A percentile compares a stretch with the other conserved stretches of the same genome.
Evolutionary conservation across 148 eudicot genomes (phyloP).

Genomic region (Arbutus unedo): DNA sequence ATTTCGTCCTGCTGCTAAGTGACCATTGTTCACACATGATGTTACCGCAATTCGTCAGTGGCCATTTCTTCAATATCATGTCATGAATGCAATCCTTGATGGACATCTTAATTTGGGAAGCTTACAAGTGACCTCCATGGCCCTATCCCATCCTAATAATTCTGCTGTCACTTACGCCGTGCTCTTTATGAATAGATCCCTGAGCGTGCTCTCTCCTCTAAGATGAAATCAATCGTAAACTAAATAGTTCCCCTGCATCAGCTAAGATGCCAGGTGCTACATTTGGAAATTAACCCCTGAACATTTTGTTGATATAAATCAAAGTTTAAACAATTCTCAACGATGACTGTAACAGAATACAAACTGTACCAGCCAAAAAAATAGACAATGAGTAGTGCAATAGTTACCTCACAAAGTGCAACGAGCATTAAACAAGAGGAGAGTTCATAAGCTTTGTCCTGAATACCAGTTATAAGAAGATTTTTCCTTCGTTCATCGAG

Average conservation of each 20-base stretch:
- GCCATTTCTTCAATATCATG: not conserved
- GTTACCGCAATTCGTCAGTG: not conserved
- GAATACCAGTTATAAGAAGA: conserved; percentile 45
- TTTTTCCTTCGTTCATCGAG: conserved; percentile 76
- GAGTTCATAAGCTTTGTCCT: conserved; percentile 63
- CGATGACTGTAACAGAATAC: not conserved
- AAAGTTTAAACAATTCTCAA: not conserved
- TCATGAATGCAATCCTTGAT: not conserved
- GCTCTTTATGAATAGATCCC: not conserved
- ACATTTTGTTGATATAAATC: not conserved
- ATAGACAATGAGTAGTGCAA: not conserved
- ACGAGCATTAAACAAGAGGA: conserved; percentile 82
- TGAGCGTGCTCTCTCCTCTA: not conserved
- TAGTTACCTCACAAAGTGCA: conserved; percentile 88
- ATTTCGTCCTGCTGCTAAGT: not conserved
- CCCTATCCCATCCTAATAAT: not conserved
- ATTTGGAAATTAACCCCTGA: not conserved
- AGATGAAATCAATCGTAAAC: not conserved
- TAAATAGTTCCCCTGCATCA: too few relatives aligned
- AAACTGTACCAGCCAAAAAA: not conserved
- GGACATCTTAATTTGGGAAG: not conserved
- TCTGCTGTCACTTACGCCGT: not conserved
- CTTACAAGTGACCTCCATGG: not conserved
- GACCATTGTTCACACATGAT: not conserved
- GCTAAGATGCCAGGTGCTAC: not conserved